A percentile compares a stretch with the other conserved stretches of the same genome.
phyloP scores from a whole-genome alignment of 23 red algal genomes.

The Gracilaria gracilis region DNA sequence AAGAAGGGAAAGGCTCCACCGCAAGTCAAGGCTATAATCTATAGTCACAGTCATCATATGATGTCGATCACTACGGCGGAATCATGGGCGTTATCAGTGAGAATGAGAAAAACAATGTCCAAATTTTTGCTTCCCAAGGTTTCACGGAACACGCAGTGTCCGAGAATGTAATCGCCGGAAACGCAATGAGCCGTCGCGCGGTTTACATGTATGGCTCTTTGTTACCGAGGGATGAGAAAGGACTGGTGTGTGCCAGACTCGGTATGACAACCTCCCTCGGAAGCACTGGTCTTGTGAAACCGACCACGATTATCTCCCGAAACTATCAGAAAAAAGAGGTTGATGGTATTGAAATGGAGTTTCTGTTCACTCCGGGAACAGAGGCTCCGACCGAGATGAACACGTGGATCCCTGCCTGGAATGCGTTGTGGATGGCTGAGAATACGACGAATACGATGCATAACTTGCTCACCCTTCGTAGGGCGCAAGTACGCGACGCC shows the following conservation, averaged over 20 bases:
- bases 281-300: neutral
- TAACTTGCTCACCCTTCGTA: slow-evolving; percentile 36
- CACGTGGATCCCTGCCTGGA: slow-evolving; percentile 1
- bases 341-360: slow-evolving; percentile 32
- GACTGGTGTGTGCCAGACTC: neutral
- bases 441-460: slow-evolving; percentile 36
- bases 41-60: slow-evolving; percentile 42
- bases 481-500: slow-evolving; percentile 25
- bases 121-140: neutral
- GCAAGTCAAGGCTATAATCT: slow-evolving; percentile 5
- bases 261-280: slow-evolving; percentile 9
- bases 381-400: slow-evolving; percentile 37
- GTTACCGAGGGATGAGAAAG: neutral
- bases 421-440: slow-evolving; percentile 41
- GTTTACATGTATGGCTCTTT: slow-evolving; percentile 30
- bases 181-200: slow-evolving; percentile 36
- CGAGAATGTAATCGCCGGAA: slow-evolving; percentile 39
- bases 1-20: neutral
- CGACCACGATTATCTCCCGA: neutral
- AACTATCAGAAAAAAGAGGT: neutral
- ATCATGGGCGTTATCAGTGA: neutral
- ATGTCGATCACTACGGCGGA: slow-evolving; percentile 33
- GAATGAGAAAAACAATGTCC: neutral
- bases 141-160: slow-evolving; percentile 29
- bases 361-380: slow-evolving; percentile 18